A percentile compares a stretch with the other conserved stretches of the same genome.
phyloP scores from a whole-genome alignment of 108 stramenopile genomes.

The Parmales sp. region DNA sequence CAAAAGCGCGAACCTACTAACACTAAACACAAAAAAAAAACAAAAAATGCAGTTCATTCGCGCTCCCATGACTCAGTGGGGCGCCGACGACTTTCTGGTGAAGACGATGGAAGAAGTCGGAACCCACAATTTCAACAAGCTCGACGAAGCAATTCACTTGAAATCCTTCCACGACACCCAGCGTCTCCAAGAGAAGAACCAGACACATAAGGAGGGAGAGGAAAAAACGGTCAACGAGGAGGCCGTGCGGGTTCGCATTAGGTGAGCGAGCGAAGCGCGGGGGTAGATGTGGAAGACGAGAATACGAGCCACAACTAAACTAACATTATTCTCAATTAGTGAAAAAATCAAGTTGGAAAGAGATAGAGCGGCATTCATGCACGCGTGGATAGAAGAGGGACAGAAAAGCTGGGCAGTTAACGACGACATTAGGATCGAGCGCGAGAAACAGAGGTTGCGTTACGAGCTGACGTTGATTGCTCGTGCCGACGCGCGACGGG shows the following conservation, averaged over 20 bases:
- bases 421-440: background rate
- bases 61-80: background rate
- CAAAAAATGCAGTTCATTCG: too few species aligned
- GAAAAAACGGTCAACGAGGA: background rate
- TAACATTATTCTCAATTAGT: background rate
- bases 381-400: background rate
- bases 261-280: background rate
- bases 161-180: conserved; percentile 4
- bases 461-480: background rate
- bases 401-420: background rate
- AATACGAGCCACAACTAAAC: background rate
- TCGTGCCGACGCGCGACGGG: background rate
- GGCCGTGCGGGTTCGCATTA: background rate
- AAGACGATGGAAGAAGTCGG: background rate
- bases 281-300: background rate
- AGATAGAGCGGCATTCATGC: background rate
- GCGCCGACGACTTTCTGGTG: background rate
- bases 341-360: background rate
- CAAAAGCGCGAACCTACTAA: too few species aligned
- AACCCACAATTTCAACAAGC: conserved; percentile 9
- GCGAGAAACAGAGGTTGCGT: background rate
- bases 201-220: background rate
- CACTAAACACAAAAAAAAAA: too few species aligned
- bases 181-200: background rate
- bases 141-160: background rate